Evolutionary conservation across 2,329 filamentous ascomycete genomes (phyloP).

Genomic region (Lasiodiplodia citricola): DNA sequence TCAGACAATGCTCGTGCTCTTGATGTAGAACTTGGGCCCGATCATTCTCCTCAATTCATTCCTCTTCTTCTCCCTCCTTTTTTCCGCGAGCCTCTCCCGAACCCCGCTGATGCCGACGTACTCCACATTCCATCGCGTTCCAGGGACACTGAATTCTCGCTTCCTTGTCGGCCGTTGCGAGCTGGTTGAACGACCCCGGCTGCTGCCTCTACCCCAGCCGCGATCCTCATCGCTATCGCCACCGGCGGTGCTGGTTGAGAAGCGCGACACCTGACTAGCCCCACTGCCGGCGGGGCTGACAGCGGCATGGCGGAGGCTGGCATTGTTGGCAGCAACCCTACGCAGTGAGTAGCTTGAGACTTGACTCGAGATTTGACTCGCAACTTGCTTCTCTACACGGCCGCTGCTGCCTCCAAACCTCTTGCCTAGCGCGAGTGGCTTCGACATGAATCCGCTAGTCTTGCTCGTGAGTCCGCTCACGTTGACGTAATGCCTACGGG

Average conservation of each 20-base stretch:
- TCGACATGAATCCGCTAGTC: neutral
- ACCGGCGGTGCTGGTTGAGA: slow-evolving; percentile 10
- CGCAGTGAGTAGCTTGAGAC: slow-evolving; percentile 3
- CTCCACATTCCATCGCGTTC: slow-evolving; percentile 48
- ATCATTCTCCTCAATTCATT: slow-evolving; percentile 62
- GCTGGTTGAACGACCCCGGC: slow-evolving; percentile 22
- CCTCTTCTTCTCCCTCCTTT: slow-evolving; percentile 57
- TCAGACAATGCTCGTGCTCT: slow-evolving; percentile 20
- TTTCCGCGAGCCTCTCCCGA: slow-evolving; percentile 53
- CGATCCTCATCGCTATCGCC: slow-evolving; percentile 8
- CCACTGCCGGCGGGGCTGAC: neutral
- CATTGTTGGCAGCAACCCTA: neutral
- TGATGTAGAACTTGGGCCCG: slow-evolving; percentile 22
- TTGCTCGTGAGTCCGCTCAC: slow-evolving; percentile 1
- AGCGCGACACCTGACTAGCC: slow-evolving; percentile 3
- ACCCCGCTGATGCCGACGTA: slow-evolving; percentile 58
- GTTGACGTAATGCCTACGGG: slow-evolving; percentile 47
- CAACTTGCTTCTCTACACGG: slow-evolving; percentile 6
- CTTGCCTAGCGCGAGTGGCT: slow-evolving; percentile 9
- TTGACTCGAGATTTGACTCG: too few species aligned
- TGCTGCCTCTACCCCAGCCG: slow-evolving; percentile 22
- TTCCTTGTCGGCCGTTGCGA: neutral
- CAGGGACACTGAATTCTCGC: slow-evolving; percentile 27
- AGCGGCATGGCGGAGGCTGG: neutral
- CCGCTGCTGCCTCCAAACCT: neutral